Evolutionary conservation across 2,329 filamentous ascomycete genomes (phyloP).

Genomic region (Neonectria ditissima): DNA sequence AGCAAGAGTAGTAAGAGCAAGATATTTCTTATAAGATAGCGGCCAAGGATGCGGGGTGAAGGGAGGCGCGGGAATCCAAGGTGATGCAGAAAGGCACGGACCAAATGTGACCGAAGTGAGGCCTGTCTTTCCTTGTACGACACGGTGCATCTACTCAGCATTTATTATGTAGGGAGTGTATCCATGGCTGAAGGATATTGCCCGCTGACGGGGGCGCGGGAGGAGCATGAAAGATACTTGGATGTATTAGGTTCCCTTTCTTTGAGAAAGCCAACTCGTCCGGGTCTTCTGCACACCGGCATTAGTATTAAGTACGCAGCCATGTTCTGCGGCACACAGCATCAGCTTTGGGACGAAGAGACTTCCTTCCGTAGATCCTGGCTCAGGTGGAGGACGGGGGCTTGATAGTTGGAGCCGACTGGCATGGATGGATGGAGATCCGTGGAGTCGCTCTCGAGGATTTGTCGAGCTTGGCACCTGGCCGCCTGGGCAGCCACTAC

Average conservation of each 20-base stretch:
- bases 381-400: neutral
- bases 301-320: neutral
- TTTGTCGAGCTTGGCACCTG: slow-evolving; percentile 16
- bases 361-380: neutral
- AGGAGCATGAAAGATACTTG: neutral
- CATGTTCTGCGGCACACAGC: neutral
- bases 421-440: slow-evolving; percentile 23
- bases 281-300: neutral
- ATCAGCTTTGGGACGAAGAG: neutral
- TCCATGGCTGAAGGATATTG: neutral
- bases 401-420: slow-evolving; percentile 1
- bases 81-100: neutral
- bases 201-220: neutral
- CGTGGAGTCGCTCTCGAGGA: slow-evolving; percentile 12
- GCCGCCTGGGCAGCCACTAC: neutral
- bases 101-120: no score
- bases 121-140: no score
- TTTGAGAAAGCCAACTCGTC: neutral
- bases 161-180: neutral
- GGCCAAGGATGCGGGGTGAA: neutral
- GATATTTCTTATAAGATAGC: neutral
- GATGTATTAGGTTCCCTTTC: no score
- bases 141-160: neutral
- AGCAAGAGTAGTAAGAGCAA: no score
- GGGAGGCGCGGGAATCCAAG: neutral